Conservation (phyloP, 208 protist genomes). For the Acanthamoeba healyi region DNA sequence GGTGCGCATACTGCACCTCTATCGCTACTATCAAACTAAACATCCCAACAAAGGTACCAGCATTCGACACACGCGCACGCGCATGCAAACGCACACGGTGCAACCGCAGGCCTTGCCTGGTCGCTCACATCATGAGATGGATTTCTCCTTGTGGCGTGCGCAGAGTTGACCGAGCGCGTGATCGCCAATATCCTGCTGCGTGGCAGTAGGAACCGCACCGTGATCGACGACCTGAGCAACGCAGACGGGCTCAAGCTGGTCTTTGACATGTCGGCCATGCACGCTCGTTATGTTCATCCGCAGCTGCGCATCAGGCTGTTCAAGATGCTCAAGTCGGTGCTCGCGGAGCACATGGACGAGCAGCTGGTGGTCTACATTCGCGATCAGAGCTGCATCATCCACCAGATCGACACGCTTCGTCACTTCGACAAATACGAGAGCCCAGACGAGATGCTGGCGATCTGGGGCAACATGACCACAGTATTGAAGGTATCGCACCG, state of each 20-base stretch:
- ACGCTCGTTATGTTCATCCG: slow-evolving; percentile 28
- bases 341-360: slow-evolving; percentile 45
- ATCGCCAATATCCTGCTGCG: background rate
- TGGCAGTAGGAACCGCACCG: background rate
- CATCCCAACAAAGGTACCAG: background rate
- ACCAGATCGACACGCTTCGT: slow-evolving; percentile 53
- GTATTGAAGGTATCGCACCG: background rate
- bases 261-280: slow-evolving; percentile 59
- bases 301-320: slow-evolving; percentile 30
- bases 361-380: slow-evolving; percentile 46
- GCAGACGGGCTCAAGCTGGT: slow-evolving; percentile 37
- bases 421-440: slow-evolving; percentile 67
- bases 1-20: slow-evolving; percentile 45
- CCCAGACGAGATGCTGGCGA: slow-evolving; percentile 63
- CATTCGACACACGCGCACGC: background rate
- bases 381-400: slow-evolving; percentile 59
- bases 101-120: background rate
- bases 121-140: no score
- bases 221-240: slow-evolving; percentile 51
- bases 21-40: slow-evolving; percentile 49
- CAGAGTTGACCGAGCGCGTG: background rate
- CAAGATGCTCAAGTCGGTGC: slow-evolving; percentile 33
- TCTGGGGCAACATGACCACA: slow-evolving; percentile 55
- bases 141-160: no score
- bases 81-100: no score